Conservation (phyloP, 1,284 basidiomycete species). For the Flammula alnicola region DNA sequence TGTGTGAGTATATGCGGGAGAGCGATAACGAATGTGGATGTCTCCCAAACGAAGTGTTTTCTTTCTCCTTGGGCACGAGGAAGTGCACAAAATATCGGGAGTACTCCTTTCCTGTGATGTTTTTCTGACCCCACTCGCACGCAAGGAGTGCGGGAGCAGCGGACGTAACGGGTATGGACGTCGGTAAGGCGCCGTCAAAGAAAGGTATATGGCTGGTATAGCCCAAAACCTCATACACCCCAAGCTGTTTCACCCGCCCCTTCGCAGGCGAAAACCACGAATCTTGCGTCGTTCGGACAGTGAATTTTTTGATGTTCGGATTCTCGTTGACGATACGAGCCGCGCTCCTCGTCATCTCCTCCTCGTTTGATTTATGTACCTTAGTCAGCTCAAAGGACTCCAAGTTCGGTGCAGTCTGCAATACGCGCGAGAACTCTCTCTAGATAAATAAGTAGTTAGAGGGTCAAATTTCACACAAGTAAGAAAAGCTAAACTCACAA, state of each 20-base stretch:
- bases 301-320: constrained; percentile 52
- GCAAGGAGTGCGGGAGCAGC: constrained; percentile 10
- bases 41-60: constrained; percentile 6
- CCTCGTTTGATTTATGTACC: constrained; percentile 53
- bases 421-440: constrained; percentile 42
- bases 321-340: constrained; percentile 50
- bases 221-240: constrained; percentile 29
- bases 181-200: background rate
- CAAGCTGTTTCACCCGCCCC: constrained; percentile 33
- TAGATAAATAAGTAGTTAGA: constrained; percentile 16
- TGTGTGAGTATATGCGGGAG: background rate
- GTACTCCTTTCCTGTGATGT: constrained; percentile 20
- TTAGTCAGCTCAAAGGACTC: constrained; percentile 53
- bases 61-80: constrained; percentile 5
- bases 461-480: background rate
- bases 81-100: constrained; percentile 23
- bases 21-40: constrained; percentile 9
- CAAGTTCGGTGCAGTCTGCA: constrained; percentile 44
- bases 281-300: constrained; percentile 39
- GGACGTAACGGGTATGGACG: background rate
- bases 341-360: constrained; percentile 49
- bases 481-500: constrained; percentile 44
- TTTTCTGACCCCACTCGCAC: constrained; percentile 16
- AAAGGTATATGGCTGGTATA: constrained; percentile 5
- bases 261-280: constrained; percentile 34